phyloP scores from a whole-genome alignment of 2,329 filamentous ascomycete species.

The Intubia oerlemansii region DNA sequence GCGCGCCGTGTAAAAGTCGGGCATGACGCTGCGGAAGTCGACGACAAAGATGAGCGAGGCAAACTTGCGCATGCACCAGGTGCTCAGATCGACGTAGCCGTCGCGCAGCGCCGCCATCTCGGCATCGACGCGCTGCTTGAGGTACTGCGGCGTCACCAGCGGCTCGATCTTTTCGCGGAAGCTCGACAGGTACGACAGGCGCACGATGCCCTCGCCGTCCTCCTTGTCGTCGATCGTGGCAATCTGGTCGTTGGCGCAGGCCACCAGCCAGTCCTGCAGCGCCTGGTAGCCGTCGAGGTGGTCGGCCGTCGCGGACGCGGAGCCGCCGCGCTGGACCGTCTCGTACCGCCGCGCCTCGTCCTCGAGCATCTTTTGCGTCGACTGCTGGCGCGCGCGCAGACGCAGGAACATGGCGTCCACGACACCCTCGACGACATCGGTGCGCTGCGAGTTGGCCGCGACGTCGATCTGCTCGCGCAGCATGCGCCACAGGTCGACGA shows the following conservation, averaged over 20 bases:
- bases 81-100: conserved; percentile 86
- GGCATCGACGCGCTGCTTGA: conserved; percentile 47
- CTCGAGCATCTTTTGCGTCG: conserved; percentile 76
- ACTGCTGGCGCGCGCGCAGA: conserved; percentile 59
- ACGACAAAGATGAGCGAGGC: conserved; percentile 72
- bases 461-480: conserved; percentile 78
- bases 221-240: conserved; percentile 90
- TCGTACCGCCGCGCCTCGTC: conserved; percentile 64
- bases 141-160: conserved; percentile 60
- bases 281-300: conserved; percentile 52
- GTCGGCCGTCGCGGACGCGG: conserved; percentile 18
- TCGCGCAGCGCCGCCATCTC: conserved; percentile 63
- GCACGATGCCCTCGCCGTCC: conserved; percentile 25
- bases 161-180: conserved; percentile 71
- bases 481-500: conserved; percentile 96
- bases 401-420: conserved; percentile 90
- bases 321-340: no score
- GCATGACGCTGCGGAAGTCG: conserved; percentile 67
- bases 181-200: conserved; percentile 62
- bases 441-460: conserved; percentile 63
- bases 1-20: conserved; percentile 72
- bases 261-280: conserved; percentile 87
- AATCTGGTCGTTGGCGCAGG: conserved; percentile 95
- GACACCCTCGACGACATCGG: conserved; percentile 84
- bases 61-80: conserved; percentile 78